Percentiles rank a stretch among this genome's conserved stretches.
phyloP scores from a whole-genome alignment of 2,329 filamentous ascomycete genomes.

The Scedosporium aurantiacum region DNA sequence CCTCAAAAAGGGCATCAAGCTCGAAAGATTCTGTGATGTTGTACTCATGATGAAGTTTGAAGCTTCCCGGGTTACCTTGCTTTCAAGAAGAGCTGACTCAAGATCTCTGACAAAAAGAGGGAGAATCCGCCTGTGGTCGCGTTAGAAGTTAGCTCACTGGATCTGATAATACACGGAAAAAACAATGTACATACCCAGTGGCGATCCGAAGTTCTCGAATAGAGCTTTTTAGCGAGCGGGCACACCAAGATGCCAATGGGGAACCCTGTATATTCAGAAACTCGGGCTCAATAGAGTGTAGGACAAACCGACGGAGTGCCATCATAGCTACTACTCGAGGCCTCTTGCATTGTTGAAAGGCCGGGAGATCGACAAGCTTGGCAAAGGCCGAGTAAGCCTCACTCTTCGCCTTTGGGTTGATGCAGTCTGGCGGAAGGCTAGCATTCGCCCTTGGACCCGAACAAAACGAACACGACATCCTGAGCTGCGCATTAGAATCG shows the following conservation, averaged over 20 bases:
- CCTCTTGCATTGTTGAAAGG: slow-evolving; percentile 43
- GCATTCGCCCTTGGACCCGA: neutral
- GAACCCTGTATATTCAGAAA: slow-evolving; percentile 60
- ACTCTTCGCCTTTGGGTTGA: slow-evolving; percentile 17
- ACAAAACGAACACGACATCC: slow-evolving; percentile 1
- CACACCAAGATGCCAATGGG: slow-evolving; percentile 64
- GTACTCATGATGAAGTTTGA: slow-evolving; percentile 13
- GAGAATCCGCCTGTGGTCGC: slow-evolving; percentile 43
- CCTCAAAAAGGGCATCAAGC: slow-evolving; percentile 60
- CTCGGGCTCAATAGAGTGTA: slow-evolving; percentile 49
- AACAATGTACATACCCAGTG: slow-evolving; percentile 46
- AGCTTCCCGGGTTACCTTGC: neutral
- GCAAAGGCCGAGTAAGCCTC: slow-evolving; percentile 32
- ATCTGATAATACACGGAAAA: slow-evolving; percentile 5
- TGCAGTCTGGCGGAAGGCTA: neutral
- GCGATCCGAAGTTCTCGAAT: slow-evolving; percentile 74
- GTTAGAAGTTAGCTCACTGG: slow-evolving; percentile 11
- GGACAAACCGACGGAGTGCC: slow-evolving; percentile 55
- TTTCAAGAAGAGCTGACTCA: slow-evolving; percentile 11
- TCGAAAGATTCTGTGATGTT: slow-evolving; percentile 15
- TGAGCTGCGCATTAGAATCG: neutral
- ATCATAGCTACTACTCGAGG: slow-evolving; percentile 62
- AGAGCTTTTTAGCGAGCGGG: slow-evolving; percentile 73
- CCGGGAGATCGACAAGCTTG: slow-evolving; percentile 30
- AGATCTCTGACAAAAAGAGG: slow-evolving; percentile 48